Conservation (phyloP, 495 filamentous ascomycete species). For the Poronia punctata region DNA sequence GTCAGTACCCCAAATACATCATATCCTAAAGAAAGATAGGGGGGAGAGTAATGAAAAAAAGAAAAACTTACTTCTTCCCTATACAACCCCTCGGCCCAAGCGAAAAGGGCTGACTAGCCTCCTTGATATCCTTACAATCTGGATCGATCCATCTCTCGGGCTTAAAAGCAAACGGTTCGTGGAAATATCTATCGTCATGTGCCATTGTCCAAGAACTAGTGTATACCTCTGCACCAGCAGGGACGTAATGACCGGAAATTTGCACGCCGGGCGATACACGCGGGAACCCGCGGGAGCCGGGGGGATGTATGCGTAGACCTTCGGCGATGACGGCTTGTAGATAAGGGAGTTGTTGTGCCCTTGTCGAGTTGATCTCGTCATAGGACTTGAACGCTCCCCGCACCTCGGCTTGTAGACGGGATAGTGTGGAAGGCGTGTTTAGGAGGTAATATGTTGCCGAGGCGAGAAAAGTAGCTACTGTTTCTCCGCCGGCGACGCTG, state of each 20-base stretch:
- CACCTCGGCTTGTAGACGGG: slow-evolving; percentile 38
- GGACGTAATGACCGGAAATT: background rate
- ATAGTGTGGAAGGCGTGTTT: slow-evolving; percentile 19
- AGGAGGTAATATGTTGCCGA: slow-evolving; percentile 37
- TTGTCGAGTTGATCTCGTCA: slow-evolving; percentile 35
- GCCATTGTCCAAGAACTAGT: slow-evolving; percentile 26
- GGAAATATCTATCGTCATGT: slow-evolving; percentile 31
- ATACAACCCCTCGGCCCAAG: slow-evolving; percentile 11
- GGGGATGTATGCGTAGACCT: slow-evolving; percentile 47
- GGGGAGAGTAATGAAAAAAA: too few relatives aligned
- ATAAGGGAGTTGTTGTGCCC: slow-evolving; percentile 33
- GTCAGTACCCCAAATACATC: too few relatives aligned
- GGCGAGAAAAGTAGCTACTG: slow-evolving; percentile 39
- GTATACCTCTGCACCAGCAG: slow-evolving; percentile 16
- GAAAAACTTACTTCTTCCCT: slow-evolving; percentile 19
- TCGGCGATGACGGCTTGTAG: slow-evolving; percentile 48
- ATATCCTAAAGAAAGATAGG: too few relatives aligned
- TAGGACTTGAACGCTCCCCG: slow-evolving; percentile 35
- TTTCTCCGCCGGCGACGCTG: slow-evolving; percentile 38
- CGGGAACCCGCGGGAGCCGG: background rate
- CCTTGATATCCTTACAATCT: background rate
- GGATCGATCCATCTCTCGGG: slow-evolving; percentile 3
- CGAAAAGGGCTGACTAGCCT: slow-evolving; percentile 20
- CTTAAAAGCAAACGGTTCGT: slow-evolving; percentile 21
- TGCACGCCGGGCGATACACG: background rate